Evolutionary conservation across 1,284 basidiomycete genomes (phyloP).

Genomic region (Papiliotrema fonsecae): DNA sequence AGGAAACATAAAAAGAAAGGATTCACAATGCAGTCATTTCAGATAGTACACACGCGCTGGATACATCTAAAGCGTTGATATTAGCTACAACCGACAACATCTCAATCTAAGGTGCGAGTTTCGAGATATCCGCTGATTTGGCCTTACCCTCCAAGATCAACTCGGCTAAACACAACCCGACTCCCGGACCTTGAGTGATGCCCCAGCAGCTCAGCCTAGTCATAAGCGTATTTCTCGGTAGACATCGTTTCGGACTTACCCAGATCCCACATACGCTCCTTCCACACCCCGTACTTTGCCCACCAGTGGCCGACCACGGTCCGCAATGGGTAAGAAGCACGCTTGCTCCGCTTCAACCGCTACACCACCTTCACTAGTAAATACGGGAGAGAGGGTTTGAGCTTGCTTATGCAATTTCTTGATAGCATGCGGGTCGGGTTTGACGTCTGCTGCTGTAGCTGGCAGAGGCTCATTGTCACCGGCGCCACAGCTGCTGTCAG

Average conservation of each 20-base stretch:
- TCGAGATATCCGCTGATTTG: slow-evolving; percentile 52
- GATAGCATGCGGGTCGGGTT: slow-evolving; percentile 44
- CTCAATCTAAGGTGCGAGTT: slow-evolving; percentile 50
- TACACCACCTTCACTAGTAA: slow-evolving; percentile 33
- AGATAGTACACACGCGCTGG: no score
- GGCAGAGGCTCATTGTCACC: slow-evolving; percentile 46
- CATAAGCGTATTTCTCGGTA: neutral
- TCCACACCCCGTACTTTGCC: slow-evolving; percentile 48
- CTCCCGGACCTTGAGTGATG: slow-evolving; percentile 51
- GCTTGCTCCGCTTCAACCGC: slow-evolving; percentile 51
- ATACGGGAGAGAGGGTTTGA: slow-evolving; percentile 48
- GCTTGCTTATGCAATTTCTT: slow-evolving; percentile 50
- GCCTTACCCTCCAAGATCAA: slow-evolving; percentile 53
- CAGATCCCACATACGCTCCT: slow-evolving; percentile 51
- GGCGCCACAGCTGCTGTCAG: slow-evolving; percentile 40
- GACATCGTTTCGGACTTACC: slow-evolving; percentile 12
- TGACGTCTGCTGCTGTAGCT: slow-evolving; percentile 44
- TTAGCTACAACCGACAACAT: no score
- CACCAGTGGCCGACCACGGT: slow-evolving; percentile 52
- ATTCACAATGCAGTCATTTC: no score
- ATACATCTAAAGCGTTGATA: no score
- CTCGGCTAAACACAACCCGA: slow-evolving; percentile 54
- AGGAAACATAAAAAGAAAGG: no score
- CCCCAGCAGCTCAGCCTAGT: slow-evolving; percentile 33
- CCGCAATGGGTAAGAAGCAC: slow-evolving; percentile 55